These are phyloP conservation scores for Calocybe indica DNA, from an alignment of 768 basidiomycete species.

Conservation along the genomic window DNA sequence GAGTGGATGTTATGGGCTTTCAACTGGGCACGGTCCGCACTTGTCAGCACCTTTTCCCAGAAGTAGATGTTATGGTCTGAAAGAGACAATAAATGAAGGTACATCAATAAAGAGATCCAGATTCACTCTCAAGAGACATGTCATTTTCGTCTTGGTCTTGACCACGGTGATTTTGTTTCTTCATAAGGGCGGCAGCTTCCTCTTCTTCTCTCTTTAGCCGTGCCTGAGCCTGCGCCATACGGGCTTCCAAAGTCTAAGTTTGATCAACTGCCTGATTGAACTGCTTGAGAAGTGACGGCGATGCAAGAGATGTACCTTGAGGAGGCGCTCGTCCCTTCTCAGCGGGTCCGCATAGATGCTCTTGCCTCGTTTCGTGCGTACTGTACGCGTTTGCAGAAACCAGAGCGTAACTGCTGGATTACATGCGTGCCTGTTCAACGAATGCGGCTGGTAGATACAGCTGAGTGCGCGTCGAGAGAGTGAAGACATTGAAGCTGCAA, in stretches of 20 bases:
- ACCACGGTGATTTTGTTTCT: constrained; percentile 10
- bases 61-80: constrained; percentile 16
- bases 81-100: neutral
- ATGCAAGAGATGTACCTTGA: constrained; percentile 12
- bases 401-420: too few species aligned
- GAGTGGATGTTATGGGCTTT: constrained; percentile 20
- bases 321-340: constrained; percentile 19
- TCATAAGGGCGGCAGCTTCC: constrained; percentile 12
- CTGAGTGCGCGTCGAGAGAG: too few species aligned
- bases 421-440: too few species aligned
- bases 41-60: constrained; percentile 21
- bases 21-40: constrained; percentile 21
- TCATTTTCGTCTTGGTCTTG: neutral
- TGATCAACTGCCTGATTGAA: neutral
- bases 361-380: constrained; percentile 15
- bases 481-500: too few species aligned
- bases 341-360: constrained; percentile 14
- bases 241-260: constrained; percentile 21
- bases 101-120: neutral
- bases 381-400: constrained; percentile 9
- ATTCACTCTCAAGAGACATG: constrained; percentile 7
- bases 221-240: constrained; percentile 16
- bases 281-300: neutral
- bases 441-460: too few species aligned
- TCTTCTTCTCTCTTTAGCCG: constrained; percentile 20